Evolutionary conservation across 805 yeast species (phyloP), one percentile per base, ranked within the genome.

Genomic region (Sugiyamaella valdiviana): DNA sequence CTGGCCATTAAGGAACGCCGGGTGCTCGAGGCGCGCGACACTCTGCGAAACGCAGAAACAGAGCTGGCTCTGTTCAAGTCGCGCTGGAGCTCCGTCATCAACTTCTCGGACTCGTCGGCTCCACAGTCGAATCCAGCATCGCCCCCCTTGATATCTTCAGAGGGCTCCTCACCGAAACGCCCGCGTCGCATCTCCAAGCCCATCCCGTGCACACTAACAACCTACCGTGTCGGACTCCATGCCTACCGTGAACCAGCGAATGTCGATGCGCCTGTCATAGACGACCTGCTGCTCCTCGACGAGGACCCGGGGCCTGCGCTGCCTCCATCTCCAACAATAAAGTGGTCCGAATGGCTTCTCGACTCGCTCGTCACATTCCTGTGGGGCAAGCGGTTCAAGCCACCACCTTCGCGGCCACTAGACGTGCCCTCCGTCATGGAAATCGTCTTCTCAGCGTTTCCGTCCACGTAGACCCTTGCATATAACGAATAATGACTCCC

Each of bases 1-100:
- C 56, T 65, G 49, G 69, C 69, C 29, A 53, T 56, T 49, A 63
- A 64, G 42, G 68, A 65, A 48, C 61, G 68, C 9, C 57, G 59
- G 24, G 66, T 64, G 19, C 58, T 65, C 16, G 68, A 65, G 51
- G 67, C 68, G 20, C 51, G 52, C 19, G 66, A 65, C 47, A 54
- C 47, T 10, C 55, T 61, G 39, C 48, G 44, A 36, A 54, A 50
- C 15, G 66, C 67, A 19, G 53, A 55, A 43, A 52, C 41, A 21
- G 67, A 60, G 40, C 60, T 64, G 40, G 45, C 49, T 14, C 44
- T 40, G 15, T 64, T 63, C 43, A 51, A 50, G 26, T 21, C 14
- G 29, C 44, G 48, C 19, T 57, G 60, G 60, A 52, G 46, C 22
- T 29, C 52, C 14, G 44, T 55, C 6, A 47, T 57, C 29, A 47